Evolutionary conservation across 106 monocot species (phyloP).

Genomic region (Dioscorea zingiberensis): DNA sequence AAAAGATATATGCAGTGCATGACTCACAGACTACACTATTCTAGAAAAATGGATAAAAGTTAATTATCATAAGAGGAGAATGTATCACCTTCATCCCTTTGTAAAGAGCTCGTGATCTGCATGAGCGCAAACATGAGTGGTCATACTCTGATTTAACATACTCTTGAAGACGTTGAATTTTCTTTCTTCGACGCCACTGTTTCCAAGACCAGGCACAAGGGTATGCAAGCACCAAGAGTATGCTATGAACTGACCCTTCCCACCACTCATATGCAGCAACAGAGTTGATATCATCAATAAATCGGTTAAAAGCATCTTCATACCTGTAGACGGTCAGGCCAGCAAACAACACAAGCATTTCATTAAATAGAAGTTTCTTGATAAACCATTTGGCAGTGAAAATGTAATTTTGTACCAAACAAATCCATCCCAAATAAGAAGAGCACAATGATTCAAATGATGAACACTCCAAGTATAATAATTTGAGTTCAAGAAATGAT

Average conservation of each 20-base stretch:
- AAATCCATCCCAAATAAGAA: too few species aligned
- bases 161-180: conserved; percentile 72
- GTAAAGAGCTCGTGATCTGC: conserved; percentile 94
- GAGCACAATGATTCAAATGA: too few species aligned
- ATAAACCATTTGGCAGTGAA: too few species aligned
- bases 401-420: too few species aligned
- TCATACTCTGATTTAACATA: conserved; percentile 96
- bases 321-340: conserved; percentile 34
- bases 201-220: conserved; percentile 99
- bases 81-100: conserved; percentile 87
- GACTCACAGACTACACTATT: too few species aligned
- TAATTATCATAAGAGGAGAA: too few species aligned
- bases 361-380: too few species aligned
- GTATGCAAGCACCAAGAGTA: conserved; percentile 69
- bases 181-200: conserved; percentile 89
- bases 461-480: too few species aligned
- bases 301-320: conserved; percentile 91
- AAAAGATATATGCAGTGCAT: too few species aligned
- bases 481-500: too few species aligned
- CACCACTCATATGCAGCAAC: conserved; percentile 98
- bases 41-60: too few species aligned
- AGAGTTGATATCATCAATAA: conserved; percentile 92
- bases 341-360: too few species aligned
- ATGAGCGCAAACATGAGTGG: conserved; percentile 81
- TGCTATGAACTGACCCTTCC: conserved; percentile 92